phyloP scores from a whole-genome alignment of 257 asterid species.

The Paulownia fortunei region DNA sequence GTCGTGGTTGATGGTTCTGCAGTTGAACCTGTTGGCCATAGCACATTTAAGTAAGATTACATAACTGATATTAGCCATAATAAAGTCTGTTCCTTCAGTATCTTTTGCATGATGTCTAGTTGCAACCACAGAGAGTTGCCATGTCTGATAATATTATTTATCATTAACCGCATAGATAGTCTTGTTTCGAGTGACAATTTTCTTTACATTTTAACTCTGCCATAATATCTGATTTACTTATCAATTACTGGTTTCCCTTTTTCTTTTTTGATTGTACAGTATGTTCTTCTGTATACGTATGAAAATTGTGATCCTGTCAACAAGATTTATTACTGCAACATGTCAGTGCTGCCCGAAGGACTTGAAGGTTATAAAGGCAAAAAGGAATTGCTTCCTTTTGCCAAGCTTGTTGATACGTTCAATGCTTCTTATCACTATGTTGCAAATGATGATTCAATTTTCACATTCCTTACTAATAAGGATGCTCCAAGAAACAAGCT shows the following conservation, averaged over 20 bases:
- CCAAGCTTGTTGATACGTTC: conserved; percentile 76
- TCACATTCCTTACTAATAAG: conserved; percentile 85
- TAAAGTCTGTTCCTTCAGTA: background rate
- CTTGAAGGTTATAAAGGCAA: conserved; percentile 67
- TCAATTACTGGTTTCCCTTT: background rate
- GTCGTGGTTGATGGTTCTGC: conserved; percentile 9
- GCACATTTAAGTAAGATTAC: background rate
- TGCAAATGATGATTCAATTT: conserved; percentile 80
- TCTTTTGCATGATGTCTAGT: no score
- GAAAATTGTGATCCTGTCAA: conserved; percentile 89
- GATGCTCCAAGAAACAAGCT: conserved; percentile 93
- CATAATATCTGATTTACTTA: conserved; percentile 2
- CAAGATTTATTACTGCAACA: conserved; percentile 81
- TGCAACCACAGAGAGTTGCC: background rate
- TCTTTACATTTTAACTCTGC: background rate
- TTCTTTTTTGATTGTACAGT: conserved; percentile 60
- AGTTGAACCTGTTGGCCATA: background rate
- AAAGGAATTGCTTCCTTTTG: conserved; percentile 71
- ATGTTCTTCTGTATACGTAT: conserved; percentile 61
- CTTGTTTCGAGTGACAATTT: background rate
- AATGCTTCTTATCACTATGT: conserved; percentile 74
- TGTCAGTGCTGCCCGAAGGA: conserved; percentile 67
- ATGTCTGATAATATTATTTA: background rate
- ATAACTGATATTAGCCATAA: conserved; percentile 1
- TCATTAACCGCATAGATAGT: background rate